Conservation (phyloP, 306 rosid species). For the Abrus precatorius region DNA sequence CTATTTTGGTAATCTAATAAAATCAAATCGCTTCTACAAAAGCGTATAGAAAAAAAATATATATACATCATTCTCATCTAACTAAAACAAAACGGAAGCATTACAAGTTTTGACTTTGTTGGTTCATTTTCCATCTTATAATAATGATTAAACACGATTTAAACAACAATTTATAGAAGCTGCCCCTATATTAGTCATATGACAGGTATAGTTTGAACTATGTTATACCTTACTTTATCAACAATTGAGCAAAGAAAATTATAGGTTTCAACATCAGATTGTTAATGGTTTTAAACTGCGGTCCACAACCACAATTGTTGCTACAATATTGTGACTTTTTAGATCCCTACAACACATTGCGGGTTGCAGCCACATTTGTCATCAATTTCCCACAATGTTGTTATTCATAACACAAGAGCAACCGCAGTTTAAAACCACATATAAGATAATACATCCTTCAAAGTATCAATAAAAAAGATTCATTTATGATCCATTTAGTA, state of each 20-base stretch:
- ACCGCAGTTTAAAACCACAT: background rate
- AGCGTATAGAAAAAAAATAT: background rate
- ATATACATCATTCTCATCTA: background rate
- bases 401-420: background rate
- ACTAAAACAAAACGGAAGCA: background rate
- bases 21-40: background rate
- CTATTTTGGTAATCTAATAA: conserved; percentile 13
- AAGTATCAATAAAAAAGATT: conserved; percentile 13
- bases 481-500: conserved; percentile 21
- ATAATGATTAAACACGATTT: background rate
- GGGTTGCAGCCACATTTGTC: background rate
- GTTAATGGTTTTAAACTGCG: background rate
- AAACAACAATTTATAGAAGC: background rate
- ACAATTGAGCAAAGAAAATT: background rate
- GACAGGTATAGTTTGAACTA: background rate
- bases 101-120: background rate
- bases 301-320: background rate
- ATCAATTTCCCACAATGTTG: conserved; percentile 10
- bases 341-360: background rate
- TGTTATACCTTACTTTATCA: background rate
- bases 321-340: background rate
- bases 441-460: conserved; percentile 1
- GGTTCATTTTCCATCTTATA: conserved; percentile 3
- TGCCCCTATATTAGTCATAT: background rate
- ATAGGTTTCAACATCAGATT: conserved; percentile 4